Base-by-base conservation (phyloP, 441 rosid species). In the Croton laevigatus region DNA sequence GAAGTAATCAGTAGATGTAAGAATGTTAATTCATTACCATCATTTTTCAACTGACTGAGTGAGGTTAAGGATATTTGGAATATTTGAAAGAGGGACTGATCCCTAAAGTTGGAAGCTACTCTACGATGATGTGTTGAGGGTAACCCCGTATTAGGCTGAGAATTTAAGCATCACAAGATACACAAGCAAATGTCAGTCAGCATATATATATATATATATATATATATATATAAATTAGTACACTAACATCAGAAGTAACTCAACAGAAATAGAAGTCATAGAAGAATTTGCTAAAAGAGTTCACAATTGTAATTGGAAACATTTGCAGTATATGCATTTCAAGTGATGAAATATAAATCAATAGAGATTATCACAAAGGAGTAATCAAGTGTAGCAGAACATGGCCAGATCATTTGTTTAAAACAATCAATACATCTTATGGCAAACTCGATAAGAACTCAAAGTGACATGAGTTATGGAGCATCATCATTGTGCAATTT, bases 51-150 rank as follows among this genome's bases (percentile, higher is more conserved):
- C 79, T 96, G 96, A 82, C 60, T 51, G 80, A 96, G 74, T 73
- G 99, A 92, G 62, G 97, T 85, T 78, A 96, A 79, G 46, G 98
- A 93, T 83, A 94, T 91, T 80, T 85, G 98, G 85, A 96, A 96
- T 78, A 94, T 79, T 81, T 90, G 98, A 81, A 87, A 86, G 79
- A 96, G 96, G 44, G 91, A 86, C 45, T 96, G 98, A 83, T 94
- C 98, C 82, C 97, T 89, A 65, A 96, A 96, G 80, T 88, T 84
- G 86, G 90, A 86, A 22, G 98, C 95, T 64, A 94, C 95, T 73
- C 94, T 87, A 71, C 98, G 93, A 76, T 96, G 98, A 78, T 83
- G 88, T 36, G 98, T 88, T 64, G 97, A 82, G n/a, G 97, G 89
- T 81, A 90, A 79, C 64, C 97, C 95, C 13, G 91, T 77, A 79